These are phyloP conservation scores for Suillus subalutaceus DNA, from an alignment of 768 basidiomycete genomes.

Conservation along the genomic window DNA sequence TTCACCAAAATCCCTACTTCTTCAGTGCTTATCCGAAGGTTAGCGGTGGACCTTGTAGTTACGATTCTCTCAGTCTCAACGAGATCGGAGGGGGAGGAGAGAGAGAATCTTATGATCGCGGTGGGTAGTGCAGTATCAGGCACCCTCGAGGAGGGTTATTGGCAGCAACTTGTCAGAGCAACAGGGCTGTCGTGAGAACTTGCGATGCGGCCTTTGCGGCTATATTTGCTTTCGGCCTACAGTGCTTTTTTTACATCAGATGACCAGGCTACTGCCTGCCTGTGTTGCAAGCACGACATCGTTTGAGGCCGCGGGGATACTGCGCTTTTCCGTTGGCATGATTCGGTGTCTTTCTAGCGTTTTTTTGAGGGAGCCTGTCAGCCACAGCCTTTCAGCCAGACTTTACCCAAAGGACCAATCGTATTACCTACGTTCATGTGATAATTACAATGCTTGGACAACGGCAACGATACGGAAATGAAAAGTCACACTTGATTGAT, in stretches of 20 bases:
- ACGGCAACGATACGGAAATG: conserved; percentile 8
- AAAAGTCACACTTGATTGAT: neutral
- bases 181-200: conserved; percentile 21
- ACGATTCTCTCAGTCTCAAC: conserved; percentile 28
- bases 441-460: neutral
- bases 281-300: neutral
- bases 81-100: conserved; percentile 15
- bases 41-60: conserved; percentile 67
- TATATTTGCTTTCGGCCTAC: neutral
- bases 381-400: neutral
- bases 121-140: conserved; percentile 30
- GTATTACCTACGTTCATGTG: neutral
- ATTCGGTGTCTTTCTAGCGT: neutral
- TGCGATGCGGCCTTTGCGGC: neutral
- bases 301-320: neutral
- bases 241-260: neutral
- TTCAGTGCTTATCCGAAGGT: conserved; percentile 44
- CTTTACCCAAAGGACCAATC: neutral
- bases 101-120: conserved; percentile 24
- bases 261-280: neutral
- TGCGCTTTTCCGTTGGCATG: neutral
- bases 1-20: conserved; percentile 64
- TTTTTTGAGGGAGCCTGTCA: conserved; percentile 3
- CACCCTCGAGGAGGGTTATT: conserved; percentile 31
- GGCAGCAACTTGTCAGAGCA: conserved; percentile 35